Evolutionary conservation across 495 filamentous ascomycete genomes (phyloP).

Genomic region (Talaromyces thailandensis): DNA sequence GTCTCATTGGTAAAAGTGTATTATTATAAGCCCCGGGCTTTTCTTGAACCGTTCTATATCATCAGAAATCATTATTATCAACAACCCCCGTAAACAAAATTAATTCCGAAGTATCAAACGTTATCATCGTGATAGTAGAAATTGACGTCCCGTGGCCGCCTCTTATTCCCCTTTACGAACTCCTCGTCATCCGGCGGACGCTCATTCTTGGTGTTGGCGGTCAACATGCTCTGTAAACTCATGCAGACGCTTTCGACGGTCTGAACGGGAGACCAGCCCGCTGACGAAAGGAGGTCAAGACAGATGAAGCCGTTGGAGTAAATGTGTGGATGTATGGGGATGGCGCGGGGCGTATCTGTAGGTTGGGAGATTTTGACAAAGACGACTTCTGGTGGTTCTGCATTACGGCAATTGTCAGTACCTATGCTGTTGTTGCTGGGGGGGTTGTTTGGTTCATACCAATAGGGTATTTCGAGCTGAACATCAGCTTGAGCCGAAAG

Average conservation of each 20-base stretch:
- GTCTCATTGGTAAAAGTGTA: background rate
- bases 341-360: constrained; percentile 48
- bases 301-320: constrained; percentile 99
- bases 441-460: no score
- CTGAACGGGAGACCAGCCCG: constrained; percentile 93
- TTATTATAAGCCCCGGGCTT: background rate
- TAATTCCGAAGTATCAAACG: constrained; percentile 41
- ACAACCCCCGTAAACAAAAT: background rate
- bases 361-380: constrained; percentile 51
- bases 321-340: constrained; percentile 95
- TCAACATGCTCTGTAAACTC: constrained; percentile 97
- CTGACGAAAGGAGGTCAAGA: constrained; percentile 78
- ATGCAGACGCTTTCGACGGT: constrained; percentile 96
- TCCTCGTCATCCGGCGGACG: constrained; percentile 77
- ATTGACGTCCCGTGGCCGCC: constrained; percentile 72
- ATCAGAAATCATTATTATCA: background rate
- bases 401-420: background rate
- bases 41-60: background rate
- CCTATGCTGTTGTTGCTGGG: no score
- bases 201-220: constrained; percentile 84
- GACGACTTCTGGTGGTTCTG: constrained; percentile 88
- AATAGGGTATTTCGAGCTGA: constrained; percentile 79
- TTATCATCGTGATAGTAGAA: constrained; percentile 84
- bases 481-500: constrained; percentile 82
- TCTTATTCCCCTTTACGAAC: constrained; percentile 70